Percentiles rank a stretch among this genome's conserved stretches.
Conservation (phyloP, 129 eudicot species). For the Artemisia tridentata region DNA sequence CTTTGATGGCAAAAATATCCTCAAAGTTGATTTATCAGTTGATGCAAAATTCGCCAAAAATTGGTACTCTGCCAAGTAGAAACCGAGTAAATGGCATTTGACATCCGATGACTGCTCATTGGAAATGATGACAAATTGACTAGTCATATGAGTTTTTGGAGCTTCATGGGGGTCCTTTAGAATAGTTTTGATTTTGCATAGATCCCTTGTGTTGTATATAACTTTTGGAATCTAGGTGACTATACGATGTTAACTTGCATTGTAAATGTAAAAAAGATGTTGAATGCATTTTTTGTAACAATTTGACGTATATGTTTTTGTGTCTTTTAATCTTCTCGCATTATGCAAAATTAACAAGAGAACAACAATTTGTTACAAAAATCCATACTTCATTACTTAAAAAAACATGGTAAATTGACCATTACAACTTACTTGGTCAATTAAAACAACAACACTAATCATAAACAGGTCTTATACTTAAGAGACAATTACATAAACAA, state of each 20-base stretch:
- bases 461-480: too few relatives aligned
- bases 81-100: not conserved
- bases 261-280: conserved; percentile 1
- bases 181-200: conserved; percentile 1
- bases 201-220: conserved; percentile 9
- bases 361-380: too few relatives aligned
- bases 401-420: too few relatives aligned
- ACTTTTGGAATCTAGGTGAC: not conserved
- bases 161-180: conserved; percentile 1
- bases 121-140: not conserved
- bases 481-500: too few relatives aligned
- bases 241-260: not conserved
- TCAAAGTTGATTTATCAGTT: conserved; percentile 69
- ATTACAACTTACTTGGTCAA: too few relatives aligned
- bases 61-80: conserved; percentile 93
- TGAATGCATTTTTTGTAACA: conserved; percentile 9
- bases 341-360: too few relatives aligned
- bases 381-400: too few relatives aligned
- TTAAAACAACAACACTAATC: too few relatives aligned
- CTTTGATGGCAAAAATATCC: conserved; percentile 69
- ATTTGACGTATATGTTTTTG: not conserved
- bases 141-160: conserved; percentile 1
- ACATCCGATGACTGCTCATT: conserved; percentile 2
- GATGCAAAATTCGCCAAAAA: conserved; percentile 86
- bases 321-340: not conserved